Evolutionary conservation across 495 filamentous ascomycete species (phyloP).

Genomic region (Hypoxylon subgilvum): DNA sequence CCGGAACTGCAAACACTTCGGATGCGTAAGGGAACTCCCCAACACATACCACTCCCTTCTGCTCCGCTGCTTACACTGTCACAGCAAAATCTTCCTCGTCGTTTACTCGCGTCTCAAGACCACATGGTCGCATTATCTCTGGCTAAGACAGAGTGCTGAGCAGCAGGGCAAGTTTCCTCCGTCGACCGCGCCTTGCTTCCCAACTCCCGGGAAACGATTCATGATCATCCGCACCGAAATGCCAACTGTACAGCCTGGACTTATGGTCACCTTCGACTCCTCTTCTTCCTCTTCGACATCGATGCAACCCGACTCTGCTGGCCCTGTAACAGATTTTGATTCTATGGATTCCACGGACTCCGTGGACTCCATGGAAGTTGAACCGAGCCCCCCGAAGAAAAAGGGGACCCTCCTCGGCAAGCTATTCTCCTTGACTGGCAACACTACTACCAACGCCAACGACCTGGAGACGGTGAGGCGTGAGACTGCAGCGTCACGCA

Average conservation of each 20-base stretch:
- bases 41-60: not conserved
- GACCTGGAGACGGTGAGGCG: slow-evolving; percentile 52
- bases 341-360: slow-evolving; percentile 40
- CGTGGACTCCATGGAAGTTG: slow-evolving; percentile 33
- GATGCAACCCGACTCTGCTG: slow-evolving; percentile 11
- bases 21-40: slow-evolving; percentile 69
- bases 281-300: slow-evolving; percentile 39
- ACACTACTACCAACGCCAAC: slow-evolving; percentile 35
- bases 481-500: slow-evolving; percentile 49
- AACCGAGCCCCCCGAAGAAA: slow-evolving; percentile 57
- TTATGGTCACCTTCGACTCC: slow-evolving; percentile 51
- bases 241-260: slow-evolving; percentile 58
- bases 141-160: slow-evolving; percentile 69
- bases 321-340: slow-evolving; percentile 40
- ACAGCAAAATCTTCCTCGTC: slow-evolving; percentile 70
- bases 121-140: slow-evolving; percentile 81
- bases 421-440: slow-evolving; percentile 63
- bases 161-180: slow-evolving; percentile 60
- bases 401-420: slow-evolving; percentile 74
- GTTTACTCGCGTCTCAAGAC: slow-evolving; percentile 73
- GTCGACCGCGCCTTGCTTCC: slow-evolving; percentile 82
- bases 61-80: slow-evolving; percentile 26
- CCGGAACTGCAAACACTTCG: slow-evolving; percentile 66
- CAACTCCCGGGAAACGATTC: slow-evolving; percentile 88
- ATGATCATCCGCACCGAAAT: slow-evolving; percentile 90